A percentile compares a stretch with the other conserved stretches of the same genome.
Evolutionary conservation across 306 rosid genomes (phyloP).

Genomic region (Cucurbita pepo): DNA sequence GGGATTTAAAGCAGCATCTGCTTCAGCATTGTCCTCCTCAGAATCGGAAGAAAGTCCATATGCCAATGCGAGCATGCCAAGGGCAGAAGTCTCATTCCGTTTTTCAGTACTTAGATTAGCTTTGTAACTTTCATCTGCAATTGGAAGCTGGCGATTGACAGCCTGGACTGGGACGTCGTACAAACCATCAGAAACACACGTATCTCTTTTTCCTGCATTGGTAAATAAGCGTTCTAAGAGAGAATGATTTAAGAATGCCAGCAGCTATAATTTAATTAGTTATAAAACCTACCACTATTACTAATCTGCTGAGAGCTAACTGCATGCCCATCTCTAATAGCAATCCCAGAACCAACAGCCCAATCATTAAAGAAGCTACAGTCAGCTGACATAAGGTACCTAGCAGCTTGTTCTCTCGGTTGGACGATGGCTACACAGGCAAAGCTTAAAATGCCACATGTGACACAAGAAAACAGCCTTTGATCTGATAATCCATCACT

Average conservation of each 20-base stretch:
- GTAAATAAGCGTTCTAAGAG: neutral
- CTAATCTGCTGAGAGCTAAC: conserved; percentile 11
- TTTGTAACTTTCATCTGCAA: conserved; percentile 16
- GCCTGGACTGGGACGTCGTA: conserved; percentile 33
- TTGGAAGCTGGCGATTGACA: conserved; percentile 14
- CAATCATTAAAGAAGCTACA: conserved; percentile 80
- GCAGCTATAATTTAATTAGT: neutral
- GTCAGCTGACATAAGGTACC: conserved; percentile 84
- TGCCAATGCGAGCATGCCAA: conserved; percentile 67
- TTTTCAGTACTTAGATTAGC: conserved; percentile 23
- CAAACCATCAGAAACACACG: conserved; percentile 19
- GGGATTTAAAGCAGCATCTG: conserved; percentile 19
- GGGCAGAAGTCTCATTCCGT: conserved; percentile 51
- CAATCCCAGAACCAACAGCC: conserved; percentile 53
- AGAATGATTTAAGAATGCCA: neutral
- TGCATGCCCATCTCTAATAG: conserved; percentile 21
- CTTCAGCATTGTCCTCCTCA: conserved; percentile 51
- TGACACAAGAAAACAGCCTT: conserved; percentile 86
- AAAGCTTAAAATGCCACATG: conserved; percentile 90
- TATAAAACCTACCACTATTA: neutral
- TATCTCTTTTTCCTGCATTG: conserved; percentile 34
- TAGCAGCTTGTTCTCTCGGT: conserved; percentile 77
- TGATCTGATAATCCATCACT: conserved; percentile 65
- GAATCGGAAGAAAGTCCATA: conserved; percentile 88
- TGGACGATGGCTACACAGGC: conserved; percentile 84